Evolutionary conservation across 805 yeast genomes (phyloP).

Genomic region (Kluyveromyces starmeri): DNA sequence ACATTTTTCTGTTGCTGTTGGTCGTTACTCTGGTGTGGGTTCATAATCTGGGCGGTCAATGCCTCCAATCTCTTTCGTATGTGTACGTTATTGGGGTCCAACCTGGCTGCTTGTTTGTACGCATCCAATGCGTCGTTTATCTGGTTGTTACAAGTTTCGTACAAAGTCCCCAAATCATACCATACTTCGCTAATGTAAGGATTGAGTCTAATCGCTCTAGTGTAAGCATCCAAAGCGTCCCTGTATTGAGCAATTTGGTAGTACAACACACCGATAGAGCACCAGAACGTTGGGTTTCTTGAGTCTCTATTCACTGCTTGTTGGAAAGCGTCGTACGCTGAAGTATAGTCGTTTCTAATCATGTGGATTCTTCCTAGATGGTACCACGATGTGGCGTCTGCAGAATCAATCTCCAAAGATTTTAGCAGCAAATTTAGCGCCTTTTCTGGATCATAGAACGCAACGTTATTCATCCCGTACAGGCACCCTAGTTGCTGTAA

Average conservation of each 20-base stretch:
- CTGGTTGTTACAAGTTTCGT: conserved; percentile 96
- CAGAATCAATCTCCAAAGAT: conserved; percentile 78
- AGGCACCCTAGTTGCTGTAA: conserved; percentile 93
- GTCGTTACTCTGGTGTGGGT: conserved; percentile 28
- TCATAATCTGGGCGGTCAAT: conserved; percentile 44
- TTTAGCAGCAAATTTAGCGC: conserved; percentile 78
- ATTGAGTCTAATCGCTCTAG: conserved; percentile 89
- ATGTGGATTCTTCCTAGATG: conserved; percentile 93
- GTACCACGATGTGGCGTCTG: conserved; percentile 97
- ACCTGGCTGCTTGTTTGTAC: conserved; percentile 88
- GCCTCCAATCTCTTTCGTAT: conserved; percentile 89
- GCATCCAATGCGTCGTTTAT: conserved; percentile 93
- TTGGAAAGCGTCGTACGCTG: conserved; percentile 97
- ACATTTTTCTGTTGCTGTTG: conserved; percentile 16
- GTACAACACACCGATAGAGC: conserved; percentile 89
- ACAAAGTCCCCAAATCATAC: conserved; percentile 95
- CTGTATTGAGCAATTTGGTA: conserved; percentile 94
- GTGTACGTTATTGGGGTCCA: conserved; percentile 91
- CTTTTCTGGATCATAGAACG: conserved; percentile 68
- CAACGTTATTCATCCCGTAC: conserved; percentile 55
- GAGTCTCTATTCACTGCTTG: conserved; percentile 97
- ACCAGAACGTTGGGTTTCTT: conserved; percentile 97
- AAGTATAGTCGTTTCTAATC: conserved; percentile 90
- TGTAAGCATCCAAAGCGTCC: conserved; percentile 95
- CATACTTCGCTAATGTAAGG: conserved; percentile 97